Percentiles rank a stretch among this genome's conserved stretches.
phyloP scores from a whole-genome alignment of 2,329 filamentous ascomycete species.

The Exophiala sideris region DNA sequence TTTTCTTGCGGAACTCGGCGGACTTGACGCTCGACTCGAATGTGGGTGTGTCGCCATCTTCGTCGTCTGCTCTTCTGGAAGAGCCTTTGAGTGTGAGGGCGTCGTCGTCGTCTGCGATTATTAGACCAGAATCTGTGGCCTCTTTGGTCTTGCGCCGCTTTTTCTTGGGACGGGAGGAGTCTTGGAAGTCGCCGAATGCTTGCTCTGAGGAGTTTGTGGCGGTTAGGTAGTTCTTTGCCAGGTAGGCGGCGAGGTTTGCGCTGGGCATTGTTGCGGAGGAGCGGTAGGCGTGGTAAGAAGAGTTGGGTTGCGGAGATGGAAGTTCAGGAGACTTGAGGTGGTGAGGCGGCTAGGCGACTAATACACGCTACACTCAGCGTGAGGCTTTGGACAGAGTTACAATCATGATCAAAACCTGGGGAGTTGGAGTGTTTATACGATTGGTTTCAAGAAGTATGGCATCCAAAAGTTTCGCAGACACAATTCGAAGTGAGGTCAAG shows the following conservation, averaged over 20 bases:
- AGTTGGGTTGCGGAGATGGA: background rate
- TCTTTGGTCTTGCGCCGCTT: slow-evolving; percentile 53
- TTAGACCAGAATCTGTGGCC: slow-evolving; percentile 37
- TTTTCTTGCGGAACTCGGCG: slow-evolving; percentile 64
- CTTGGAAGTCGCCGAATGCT: slow-evolving; percentile 31
- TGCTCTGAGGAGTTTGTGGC: slow-evolving; percentile 49
- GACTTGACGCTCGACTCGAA: slow-evolving; percentile 32
- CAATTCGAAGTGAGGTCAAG: background rate
- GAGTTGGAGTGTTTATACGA: background rate
- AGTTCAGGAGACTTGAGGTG: too few species aligned
- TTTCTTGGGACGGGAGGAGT: slow-evolving; percentile 49
- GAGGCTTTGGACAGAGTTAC: too few species aligned
- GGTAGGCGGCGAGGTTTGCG: slow-evolving; percentile 67
- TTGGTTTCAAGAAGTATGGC: background rate
- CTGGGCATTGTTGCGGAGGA: slow-evolving; percentile 47
- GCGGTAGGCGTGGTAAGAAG: background rate
- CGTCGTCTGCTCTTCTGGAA: slow-evolving; percentile 9
- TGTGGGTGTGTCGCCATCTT: slow-evolving; percentile 30
- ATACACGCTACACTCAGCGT: background rate
- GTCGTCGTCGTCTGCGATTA: slow-evolving; percentile 42
- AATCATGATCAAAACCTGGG: background rate
- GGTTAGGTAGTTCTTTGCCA: slow-evolving; percentile 86
- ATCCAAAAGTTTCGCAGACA: background rate
- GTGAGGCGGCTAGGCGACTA: background rate
- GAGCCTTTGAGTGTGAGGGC: slow-evolving; percentile 31